Base-by-base conservation (phyloP, 1,139 yeast species). In the Candida labiduridarum region DNA sequence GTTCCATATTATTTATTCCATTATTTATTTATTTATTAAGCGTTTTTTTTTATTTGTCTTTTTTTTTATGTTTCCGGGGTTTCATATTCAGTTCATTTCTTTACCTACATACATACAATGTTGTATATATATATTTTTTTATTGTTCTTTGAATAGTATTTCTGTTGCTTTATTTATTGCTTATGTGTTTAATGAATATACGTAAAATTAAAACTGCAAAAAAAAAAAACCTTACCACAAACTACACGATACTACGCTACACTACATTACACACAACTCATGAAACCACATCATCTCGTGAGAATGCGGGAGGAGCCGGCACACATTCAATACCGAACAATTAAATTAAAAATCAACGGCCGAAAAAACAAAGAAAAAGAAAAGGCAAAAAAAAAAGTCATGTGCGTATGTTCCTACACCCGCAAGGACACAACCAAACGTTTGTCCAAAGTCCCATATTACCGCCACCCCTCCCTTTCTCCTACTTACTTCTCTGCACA, bases 1-100 rank as follows among this genome's bases (percentile, higher is more conserved):
- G 27, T 38, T 38, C 30, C 15, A 22, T 38, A n/a, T 38, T 38
- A 38, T 38, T 38, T 38, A 38, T 38, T 38, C 41, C 41, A 14
- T 14, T 34, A 34, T 22, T 22, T 38, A 38, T 38, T 38, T 38
- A 38, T 38, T 38, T 19, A 36, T 18, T 19, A 25, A 35, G 39
- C 25, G 39, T 35, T 18, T 10, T 35, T 35, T 16, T 9, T 35
- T 34, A 4, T 36, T 36, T 36, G n/a, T 15, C 10, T 36, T 36
- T 36, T 15, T 36, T 15, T 36, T 11, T 38, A 22, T 38, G 7
- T 11, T 27, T n/a, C 5, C 22, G 31, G 41, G 41, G 41, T 25
- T 38, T 38, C n/a, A 12, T 22, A 36, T 38, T 38, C 3, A 4
- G 16, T 7, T 16, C 16, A 16, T 25, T 38, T 38, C 30, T 18